A percentile compares a stretch with the other conserved stretches of the same genome.
phyloP scores from a whole-genome alignment of 2,329 filamentous ascomycete genomes.

The Drechslera avenae region DNA sequence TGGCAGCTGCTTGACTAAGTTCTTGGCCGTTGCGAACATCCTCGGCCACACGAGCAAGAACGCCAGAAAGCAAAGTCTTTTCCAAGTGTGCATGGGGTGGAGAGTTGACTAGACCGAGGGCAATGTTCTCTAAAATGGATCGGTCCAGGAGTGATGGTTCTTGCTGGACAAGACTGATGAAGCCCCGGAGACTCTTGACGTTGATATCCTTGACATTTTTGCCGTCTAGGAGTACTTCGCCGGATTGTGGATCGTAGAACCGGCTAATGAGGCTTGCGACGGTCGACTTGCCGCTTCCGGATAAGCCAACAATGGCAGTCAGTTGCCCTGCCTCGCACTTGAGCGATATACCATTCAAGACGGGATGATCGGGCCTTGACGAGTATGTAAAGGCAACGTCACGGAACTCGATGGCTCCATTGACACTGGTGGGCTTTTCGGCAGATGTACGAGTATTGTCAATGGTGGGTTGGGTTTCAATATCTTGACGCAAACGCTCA shows the following conservation, averaged over 20 bases:
- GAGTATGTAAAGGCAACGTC: conserved; percentile 52
- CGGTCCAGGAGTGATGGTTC: conserved; percentile 58
- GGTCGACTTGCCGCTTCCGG: conserved; percentile 52
- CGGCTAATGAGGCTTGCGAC: conserved; percentile 47
- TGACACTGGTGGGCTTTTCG: conserved; percentile 24
- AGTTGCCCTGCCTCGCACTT: conserved; percentile 45
- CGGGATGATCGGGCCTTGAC: conserved; percentile 47
- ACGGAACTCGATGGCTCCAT: conserved; percentile 56
- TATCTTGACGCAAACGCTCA: conserved; percentile 62
- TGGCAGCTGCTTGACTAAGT: conserved; percentile 39
- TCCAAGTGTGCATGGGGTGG: conserved; percentile 50
- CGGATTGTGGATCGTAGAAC: conserved; percentile 49
- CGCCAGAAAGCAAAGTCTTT: conserved; percentile 54
- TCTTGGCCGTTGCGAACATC: conserved; percentile 59
- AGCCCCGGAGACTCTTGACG: conserved; percentile 43
- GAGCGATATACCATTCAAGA: conserved; percentile 48
- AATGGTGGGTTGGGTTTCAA: conserved; percentile 55
- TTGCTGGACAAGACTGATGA: conserved; percentile 55
- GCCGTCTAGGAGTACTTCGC: conserved; percentile 67
- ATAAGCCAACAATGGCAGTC: conserved; percentile 52
- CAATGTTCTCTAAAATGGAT: conserved; percentile 61
- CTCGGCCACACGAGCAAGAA: conserved; percentile 58
- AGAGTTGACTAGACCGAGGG: conserved; percentile 55
- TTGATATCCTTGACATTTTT: conserved; percentile 47
- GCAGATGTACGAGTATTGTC: conserved; percentile 44